phyloP scores from a whole-genome alignment of 2,329 filamentous ascomycete genomes.

The Epichloe glyceriae region DNA sequence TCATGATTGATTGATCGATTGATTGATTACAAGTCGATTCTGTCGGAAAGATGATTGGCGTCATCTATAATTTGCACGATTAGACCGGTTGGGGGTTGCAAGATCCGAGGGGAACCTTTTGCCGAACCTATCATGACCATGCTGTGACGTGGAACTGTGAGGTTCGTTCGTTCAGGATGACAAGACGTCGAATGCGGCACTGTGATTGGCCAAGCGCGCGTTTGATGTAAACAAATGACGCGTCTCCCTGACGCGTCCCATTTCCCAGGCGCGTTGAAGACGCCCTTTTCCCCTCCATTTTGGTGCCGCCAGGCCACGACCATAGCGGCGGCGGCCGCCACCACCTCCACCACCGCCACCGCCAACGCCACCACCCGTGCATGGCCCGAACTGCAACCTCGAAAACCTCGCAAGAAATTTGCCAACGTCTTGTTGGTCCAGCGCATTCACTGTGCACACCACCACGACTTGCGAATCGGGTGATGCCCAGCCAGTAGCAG shows the following conservation, averaged over 20 bases:
- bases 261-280: not conserved
- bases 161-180: not conserved
- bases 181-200: not conserved
- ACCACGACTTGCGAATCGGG: not conserved
- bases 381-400: not conserved
- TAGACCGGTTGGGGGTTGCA: too few relatives aligned
- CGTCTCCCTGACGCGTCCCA: slow-evolving; percentile 3
- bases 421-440: slow-evolving; percentile 1
- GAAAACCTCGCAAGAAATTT: not conserved
- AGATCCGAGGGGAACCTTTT: too few relatives aligned
- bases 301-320: not conserved
- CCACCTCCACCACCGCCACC: not conserved
- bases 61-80: too few relatives aligned
- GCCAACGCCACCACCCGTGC: not conserved
- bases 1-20: not conserved
- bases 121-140: not conserved
- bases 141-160: not conserved
- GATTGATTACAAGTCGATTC: too few relatives aligned
- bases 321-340: not conserved
- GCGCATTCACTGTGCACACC: not conserved
- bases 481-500: not conserved
- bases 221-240: slow-evolving; percentile 6
- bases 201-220: slow-evolving; percentile 2
- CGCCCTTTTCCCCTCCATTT: not conserved
- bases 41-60: too few relatives aligned